Conservation (phyloP, 2,329 filamentous ascomycete species). For the Karstenula rhodostoma region DNA sequence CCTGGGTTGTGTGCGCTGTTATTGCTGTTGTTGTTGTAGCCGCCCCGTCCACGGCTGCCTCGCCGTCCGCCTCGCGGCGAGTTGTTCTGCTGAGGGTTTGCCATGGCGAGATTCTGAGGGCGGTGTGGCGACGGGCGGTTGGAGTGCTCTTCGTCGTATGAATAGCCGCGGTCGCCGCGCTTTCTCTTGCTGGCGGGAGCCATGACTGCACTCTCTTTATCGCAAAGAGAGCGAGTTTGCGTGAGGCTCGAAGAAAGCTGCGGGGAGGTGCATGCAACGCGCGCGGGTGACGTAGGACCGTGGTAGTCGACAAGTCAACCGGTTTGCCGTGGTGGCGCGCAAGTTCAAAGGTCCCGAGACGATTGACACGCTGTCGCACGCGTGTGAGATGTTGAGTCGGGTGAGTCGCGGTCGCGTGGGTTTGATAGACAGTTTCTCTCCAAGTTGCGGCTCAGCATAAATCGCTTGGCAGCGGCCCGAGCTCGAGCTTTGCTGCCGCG, state of each 20-base stretch:
- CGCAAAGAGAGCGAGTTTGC: conserved; percentile 37
- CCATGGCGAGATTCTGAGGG: conserved; percentile 60
- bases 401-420: conserved; percentile 27
- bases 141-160: conserved; percentile 52
- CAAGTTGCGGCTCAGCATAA: conserved; percentile 22
- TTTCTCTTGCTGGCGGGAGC: conserved; percentile 66
- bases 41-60: conserved; percentile 40
- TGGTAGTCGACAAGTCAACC: conserved; percentile 1
- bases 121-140: conserved; percentile 60
- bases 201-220: conserved; percentile 53
- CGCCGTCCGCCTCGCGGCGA: conserved; percentile 42
- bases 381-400: conserved; percentile 21
- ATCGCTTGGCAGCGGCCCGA: neutral
- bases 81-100: conserved; percentile 53
- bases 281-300: conserved; percentile 14
- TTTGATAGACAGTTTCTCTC: conserved; percentile 17
- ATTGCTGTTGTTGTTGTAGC: conserved; percentile 37
- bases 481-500: neutral
- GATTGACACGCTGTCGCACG: conserved; percentile 21
- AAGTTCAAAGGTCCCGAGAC: conserved; percentile 13
- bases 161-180: conserved; percentile 56
- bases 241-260: conserved; percentile 27
- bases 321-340: conserved; percentile 7
- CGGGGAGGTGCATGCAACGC: conserved; percentile 42
- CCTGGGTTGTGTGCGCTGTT: conserved; percentile 43